Percentiles rank a stretch among this genome's conserved stretches.
phyloP scores from a whole-genome alignment of 345 rosid species.

The Citrus glauca region DNA sequence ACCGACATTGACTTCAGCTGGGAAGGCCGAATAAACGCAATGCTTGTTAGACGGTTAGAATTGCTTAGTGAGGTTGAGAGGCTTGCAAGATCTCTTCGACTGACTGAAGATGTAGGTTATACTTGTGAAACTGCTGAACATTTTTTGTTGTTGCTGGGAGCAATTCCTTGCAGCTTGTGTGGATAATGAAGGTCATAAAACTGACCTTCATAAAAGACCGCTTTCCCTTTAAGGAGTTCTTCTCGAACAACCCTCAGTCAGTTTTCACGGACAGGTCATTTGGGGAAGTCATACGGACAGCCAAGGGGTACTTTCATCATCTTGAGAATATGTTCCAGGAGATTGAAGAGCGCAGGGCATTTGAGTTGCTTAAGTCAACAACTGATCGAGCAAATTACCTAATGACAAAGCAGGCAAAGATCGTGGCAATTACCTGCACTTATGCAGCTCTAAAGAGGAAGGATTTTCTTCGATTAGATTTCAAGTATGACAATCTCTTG shows the following conservation, averaged over 20 bases:
- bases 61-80: constrained; percentile 89
- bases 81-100: constrained; percentile 89
- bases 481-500: constrained; percentile 91
- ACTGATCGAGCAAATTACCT: constrained; percentile 96
- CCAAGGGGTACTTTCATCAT: constrained; percentile 85
- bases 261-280: constrained; percentile 77
- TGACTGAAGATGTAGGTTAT: constrained; percentile 96
- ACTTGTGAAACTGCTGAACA: constrained; percentile 98
- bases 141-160: constrained; percentile 99
- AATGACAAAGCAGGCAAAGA: constrained; percentile 98
- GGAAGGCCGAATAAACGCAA: constrained; percentile 95
- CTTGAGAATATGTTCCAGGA: constrained; percentile 88
- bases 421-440: constrained; percentile 99
- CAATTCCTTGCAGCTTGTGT: constrained; percentile 85
- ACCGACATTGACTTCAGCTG: constrained; percentile 95
- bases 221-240: constrained; percentile 89
- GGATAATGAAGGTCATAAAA: constrained; percentile 59
- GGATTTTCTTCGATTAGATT: constrained; percentile 93
- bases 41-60: constrained; percentile 95
- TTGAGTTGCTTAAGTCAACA: constrained; percentile 98
- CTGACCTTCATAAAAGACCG: constrained; percentile 66
- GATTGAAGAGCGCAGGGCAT: constrained; percentile 95
- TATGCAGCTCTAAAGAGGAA: constrained; percentile 97
- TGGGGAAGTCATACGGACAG: constrained; percentile 91
- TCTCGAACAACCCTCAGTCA: constrained; percentile 76